Evolutionary conservation across 768 basidiomycete genomes (phyloP), one percentile per base, ranked within the genome.

Genomic region (Kwoniella sp.): DNA sequence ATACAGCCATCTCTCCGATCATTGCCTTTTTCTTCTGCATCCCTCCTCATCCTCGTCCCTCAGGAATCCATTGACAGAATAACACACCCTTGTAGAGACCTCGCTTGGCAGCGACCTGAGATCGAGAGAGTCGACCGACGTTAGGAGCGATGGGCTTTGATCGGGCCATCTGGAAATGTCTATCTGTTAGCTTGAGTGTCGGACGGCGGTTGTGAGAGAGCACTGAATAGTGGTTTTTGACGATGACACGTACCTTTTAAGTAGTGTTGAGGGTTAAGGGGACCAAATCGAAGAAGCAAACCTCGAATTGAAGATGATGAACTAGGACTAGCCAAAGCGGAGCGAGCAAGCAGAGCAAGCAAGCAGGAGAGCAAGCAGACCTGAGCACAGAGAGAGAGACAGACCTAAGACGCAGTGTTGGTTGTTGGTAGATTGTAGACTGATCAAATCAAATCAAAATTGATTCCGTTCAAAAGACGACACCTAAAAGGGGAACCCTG

Each of bases 91-190:
- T 92, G 85, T 84, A 89, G 76, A 92, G 86, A 73, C 88, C 86
- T 79, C 92, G 90, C 80, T 87, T 87, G 72, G 88, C 85, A 80
- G 83, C 86, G 73, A 91, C 88, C 80, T 88, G 87, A 58, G 90
- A 90, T 76, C 89, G 87, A 70, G 91, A 91, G 80, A 90, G 83
- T 77, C 90, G 86, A 75, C 90, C 90, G 80, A 93, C 83, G 79
- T 88, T 85, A 71, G 89, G 86, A 80, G 86, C 87, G 82, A 93
- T 83, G 84, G 90, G 87, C 83, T 90, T 89, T 69, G 80, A 80
- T 73, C 81, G 78, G 65, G 81, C 78, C 80, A 80, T 79, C 78
- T 79, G 66, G 26, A 60, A 48, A 10, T 46, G 13, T 9, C 40
- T 50, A 29, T 48, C 9, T 25, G 58, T 60, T 21, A 49, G 58